Conservation (phyloP, 495 filamentous ascomycete genomes). For the Xylaria bambusicola region DNA sequence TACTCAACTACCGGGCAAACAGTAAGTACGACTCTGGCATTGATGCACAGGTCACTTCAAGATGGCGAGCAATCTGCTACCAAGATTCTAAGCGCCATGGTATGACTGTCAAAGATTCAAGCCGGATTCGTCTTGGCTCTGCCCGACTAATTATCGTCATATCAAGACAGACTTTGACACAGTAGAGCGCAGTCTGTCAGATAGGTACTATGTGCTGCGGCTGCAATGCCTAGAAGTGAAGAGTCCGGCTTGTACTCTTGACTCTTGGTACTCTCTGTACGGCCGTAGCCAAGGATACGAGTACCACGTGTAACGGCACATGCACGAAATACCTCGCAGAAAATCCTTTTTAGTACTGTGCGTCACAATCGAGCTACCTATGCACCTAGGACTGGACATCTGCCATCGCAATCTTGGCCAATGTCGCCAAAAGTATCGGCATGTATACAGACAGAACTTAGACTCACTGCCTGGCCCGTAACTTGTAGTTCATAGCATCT, state of each 20-base stretch:
- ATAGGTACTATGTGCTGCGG: too few species aligned
- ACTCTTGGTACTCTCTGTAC: conserved; percentile 16
- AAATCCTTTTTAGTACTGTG: neutral
- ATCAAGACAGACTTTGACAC: too few species aligned
- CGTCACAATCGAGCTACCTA: neutral
- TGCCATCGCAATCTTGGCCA: neutral
- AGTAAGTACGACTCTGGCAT: neutral
- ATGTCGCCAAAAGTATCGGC: neutral
- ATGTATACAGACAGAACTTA: neutral
- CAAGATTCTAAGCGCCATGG: neutral
- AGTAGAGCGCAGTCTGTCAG: too few species aligned
- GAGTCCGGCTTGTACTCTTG: neutral
- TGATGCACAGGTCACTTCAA: neutral
- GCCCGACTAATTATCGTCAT: too few species aligned
- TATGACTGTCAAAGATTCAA: too few species aligned
- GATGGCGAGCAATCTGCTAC: neutral
- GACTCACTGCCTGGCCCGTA: neutral
- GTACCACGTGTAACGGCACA: conserved; percentile 11
- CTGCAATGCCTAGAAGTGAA: too few species aligned
- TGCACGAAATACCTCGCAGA: conserved; percentile 1
- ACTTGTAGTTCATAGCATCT: neutral
- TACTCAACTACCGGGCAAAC: neutral
- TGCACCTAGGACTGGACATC: neutral
- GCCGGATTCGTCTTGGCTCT: too few species aligned
- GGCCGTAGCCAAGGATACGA: conserved; percentile 13